Evolutionary conservation across 345 rosid species (phyloP).

Genomic region (Crucihimalaya himalaica): DNA sequence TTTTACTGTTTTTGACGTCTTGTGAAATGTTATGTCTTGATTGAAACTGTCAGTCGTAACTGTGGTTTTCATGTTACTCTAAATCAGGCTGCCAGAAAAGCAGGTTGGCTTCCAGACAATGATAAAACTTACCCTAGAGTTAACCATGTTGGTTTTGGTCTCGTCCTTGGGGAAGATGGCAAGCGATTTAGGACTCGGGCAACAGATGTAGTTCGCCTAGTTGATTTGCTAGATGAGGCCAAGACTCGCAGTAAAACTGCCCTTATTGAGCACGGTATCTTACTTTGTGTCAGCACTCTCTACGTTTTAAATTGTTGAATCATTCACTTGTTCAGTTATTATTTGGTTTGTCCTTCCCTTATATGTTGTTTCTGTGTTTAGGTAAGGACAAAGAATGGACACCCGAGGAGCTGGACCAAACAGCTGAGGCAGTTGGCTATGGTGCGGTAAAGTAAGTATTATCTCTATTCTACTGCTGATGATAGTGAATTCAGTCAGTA

Average conservation of each 20-base stretch:
- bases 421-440: slow-evolving; percentile 93
- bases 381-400: slow-evolving; percentile 93
- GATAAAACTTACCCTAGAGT: slow-evolving; percentile 60
- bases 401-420: slow-evolving; percentile 80
- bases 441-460: slow-evolving; percentile 92
- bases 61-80: slow-evolving; percentile 19
- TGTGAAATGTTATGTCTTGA: neutral
- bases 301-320: slow-evolving; percentile 19
- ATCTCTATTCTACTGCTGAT: neutral
- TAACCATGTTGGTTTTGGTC: slow-evolving; percentile 93
- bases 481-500: neutral
- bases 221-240: slow-evolving; percentile 97
- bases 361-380: slow-evolving; percentile 32
- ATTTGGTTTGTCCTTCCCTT: neutral
- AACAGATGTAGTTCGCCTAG: slow-evolving; percentile 87
- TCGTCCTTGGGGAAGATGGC: slow-evolving; percentile 92
- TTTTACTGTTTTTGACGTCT: neutral
- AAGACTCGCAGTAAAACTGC: slow-evolving; percentile 74
- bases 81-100: slow-evolving; percentile 81
- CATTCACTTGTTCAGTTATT: slow-evolving; percentile 16
- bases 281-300: slow-evolving; percentile 1
- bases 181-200: slow-evolving; percentile 87
- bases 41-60: slow-evolving; percentile 18
- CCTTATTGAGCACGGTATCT: slow-evolving; percentile 80
- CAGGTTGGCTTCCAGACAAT: slow-evolving; percentile 82